phyloP scores from a whole-genome alignment of 345 rosid species.

The Trapa bicornis region DNA sequence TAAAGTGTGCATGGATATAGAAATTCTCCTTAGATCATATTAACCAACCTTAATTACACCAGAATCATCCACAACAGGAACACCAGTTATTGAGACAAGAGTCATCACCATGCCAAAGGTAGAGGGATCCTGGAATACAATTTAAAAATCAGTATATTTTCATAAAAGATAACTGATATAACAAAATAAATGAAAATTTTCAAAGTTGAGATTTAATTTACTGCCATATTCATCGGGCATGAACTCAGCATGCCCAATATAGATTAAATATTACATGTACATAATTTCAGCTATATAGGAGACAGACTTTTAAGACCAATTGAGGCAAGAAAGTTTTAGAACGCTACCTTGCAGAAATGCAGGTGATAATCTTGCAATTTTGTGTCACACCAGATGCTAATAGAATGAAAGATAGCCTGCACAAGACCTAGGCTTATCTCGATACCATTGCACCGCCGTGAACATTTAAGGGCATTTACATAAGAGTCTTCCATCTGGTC shows the following conservation, averaged over 20 bases:
- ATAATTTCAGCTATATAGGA: not conserved
- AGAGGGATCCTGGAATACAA: constrained; percentile 42
- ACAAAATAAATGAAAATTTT: not conserved
- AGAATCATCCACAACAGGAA: constrained; percentile 31
- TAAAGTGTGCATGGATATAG: not conserved
- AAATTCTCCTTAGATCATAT: not conserved
- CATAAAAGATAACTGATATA: not conserved
- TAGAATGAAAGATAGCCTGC: constrained; percentile 44
- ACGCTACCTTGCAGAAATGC: constrained; percentile 62
- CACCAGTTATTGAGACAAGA: constrained; percentile 51
- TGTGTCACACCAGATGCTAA: constrained; percentile 67
- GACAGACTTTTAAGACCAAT: not conserved
- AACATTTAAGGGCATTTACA: constrained; percentile 43
- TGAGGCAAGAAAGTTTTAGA: constrained; percentile 9
- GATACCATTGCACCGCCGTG: constrained; percentile 28
- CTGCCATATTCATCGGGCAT: not conserved
- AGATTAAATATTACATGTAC: not conserved
- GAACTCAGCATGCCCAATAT: not conserved
- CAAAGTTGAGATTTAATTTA: not conserved
- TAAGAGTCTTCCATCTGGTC: constrained; percentile 46
- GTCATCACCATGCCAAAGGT: constrained; percentile 47
- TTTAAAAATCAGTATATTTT: constrained; percentile 5
- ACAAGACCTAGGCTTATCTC: constrained; percentile 32
- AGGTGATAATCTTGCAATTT: constrained; percentile 76
- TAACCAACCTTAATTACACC: constrained; percentile 50